Conservation (phyloP, 805 yeast genomes). For the Nakazawaea pomicola region DNA sequence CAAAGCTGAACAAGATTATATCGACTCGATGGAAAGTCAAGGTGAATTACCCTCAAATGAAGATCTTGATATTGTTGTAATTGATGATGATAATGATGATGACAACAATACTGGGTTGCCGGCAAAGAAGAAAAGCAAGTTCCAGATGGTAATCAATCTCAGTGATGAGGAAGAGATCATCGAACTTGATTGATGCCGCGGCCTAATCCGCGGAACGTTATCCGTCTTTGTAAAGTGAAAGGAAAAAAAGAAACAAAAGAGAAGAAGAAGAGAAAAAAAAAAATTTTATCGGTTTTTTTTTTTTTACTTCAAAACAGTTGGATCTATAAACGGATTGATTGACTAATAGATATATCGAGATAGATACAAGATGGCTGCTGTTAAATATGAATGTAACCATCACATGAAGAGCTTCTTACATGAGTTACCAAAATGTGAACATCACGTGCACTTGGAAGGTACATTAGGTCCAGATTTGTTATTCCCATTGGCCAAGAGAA, state of each 20-base stretch:
- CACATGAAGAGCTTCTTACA: slow-evolving; percentile 47
- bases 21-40: slow-evolving; percentile 22
- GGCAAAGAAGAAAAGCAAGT: slow-evolving; percentile 5
- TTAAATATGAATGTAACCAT: slow-evolving; percentile 25
- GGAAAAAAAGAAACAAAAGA: neutral
- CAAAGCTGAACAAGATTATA: slow-evolving; percentile 18
- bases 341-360: neutral
- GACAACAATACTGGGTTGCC: neutral
- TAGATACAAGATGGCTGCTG: neutral
- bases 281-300: no score
- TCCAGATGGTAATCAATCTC: neutral
- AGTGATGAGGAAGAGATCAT: slow-evolving; percentile 3
- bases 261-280: neutral
- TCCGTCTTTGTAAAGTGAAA: neutral
- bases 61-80: slow-evolving; percentile 36
- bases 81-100: slow-evolving; percentile 18
- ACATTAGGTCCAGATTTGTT: slow-evolving; percentile 73
- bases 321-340: no score
- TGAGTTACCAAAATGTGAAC: slow-evolving; percentile 84
- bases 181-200: neutral
- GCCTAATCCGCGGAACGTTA: neutral
- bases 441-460: slow-evolving; percentile 82
- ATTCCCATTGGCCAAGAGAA: slow-evolving; percentile 64
- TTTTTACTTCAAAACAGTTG: no score
- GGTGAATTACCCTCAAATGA: slow-evolving; percentile 32